Evolutionary conservation across 371 early-diverging fungal genomes (phyloP), one percentile per base, ranked within the genome.

Genomic region (Saksenaea oblongispora): DNA sequence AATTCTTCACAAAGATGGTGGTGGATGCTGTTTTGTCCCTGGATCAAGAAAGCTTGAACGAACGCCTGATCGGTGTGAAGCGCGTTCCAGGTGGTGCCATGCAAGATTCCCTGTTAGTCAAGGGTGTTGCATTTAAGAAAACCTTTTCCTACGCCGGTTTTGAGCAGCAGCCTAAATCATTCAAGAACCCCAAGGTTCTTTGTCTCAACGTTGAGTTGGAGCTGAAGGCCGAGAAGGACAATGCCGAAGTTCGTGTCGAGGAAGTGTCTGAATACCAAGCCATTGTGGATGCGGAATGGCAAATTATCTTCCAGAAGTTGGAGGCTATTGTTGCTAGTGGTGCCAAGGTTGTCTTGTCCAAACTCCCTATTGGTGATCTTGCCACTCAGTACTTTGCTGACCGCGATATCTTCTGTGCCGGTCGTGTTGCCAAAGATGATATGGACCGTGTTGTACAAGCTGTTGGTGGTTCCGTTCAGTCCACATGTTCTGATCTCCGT

Each of bases 321-420:
- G 99, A 99, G 67, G 93, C 93, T 54, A 98, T 99, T 73, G 95
- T 97, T 41, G 88, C 91, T 26, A 93, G 96, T 59, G 99, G 99
- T 59, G 99, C 99, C 69, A 97, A 98, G 82, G 98, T 99, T 37
- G 99, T 99, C n/a, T 84, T 99, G 24, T 98, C 98, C 69, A 94
- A 93, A 65, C 84, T 98, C 59, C 98, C 99, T 15, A 99, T 99
- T 72, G 99, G 99, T 71, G 99, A 99, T 79, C 87, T 99, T 70
- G 99, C 99, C 36, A 99, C 99, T 18, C 99, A 99, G 80, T 99
- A 98, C 88, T 99, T 99, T 89, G 99, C 99, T 63, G 99, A 97
- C 75, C 91, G 99, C 58, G 93, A 95, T 73, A 95, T 99, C 70
- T 99, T 99, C 86, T 99, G 99, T 78, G 99, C 99, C 54, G 99